Evolutionary conservation across 2,329 filamentous ascomycete species (phyloP).

Genomic region (Coleophoma eucalyptorum): DNA sequence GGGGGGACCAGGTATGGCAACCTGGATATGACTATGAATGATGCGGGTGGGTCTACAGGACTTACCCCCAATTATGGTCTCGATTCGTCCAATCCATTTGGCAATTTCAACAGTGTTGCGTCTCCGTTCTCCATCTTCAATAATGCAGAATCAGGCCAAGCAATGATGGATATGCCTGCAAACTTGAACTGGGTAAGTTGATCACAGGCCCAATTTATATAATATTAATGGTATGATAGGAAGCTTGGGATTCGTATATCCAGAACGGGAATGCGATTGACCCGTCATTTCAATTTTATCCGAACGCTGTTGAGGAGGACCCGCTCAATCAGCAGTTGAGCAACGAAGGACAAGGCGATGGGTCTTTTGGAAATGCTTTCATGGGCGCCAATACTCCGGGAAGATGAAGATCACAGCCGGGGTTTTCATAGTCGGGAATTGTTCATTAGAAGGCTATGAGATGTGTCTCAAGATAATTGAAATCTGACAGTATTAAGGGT

Average conservation of each 20-base stretch:
- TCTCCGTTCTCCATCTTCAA: conserved; percentile 50
- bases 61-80: conserved; percentile 35
- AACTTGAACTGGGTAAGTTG: conserved; percentile 61
- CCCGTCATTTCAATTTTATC: conserved; percentile 25
- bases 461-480: no score
- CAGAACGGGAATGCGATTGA: conserved; percentile 45
- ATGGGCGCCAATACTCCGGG: conserved; percentile 30
- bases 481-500: no score
- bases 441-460: neutral
- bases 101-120: conserved; percentile 14
- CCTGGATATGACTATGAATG: conserved; percentile 23
- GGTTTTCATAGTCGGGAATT: neutral
- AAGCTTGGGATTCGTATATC: conserved; percentile 67
- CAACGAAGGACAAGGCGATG: conserved; percentile 10
- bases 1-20: conserved; percentile 18
- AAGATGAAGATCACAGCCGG: conserved; percentile 10
- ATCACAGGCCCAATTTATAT: neutral
- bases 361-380: conserved; percentile 23
- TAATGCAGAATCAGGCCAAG: conserved; percentile 34
- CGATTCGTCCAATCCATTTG: conserved; percentile 21
- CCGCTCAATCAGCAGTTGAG: conserved; percentile 10
- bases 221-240: conserved; percentile 37
- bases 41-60: conserved; percentile 30
- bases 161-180: conserved; percentile 49
- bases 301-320: conserved; percentile 14